Evolutionary conservation across 495 filamentous ascomycete genomes (phyloP).

Genomic region (Aspergillus ostianus): DNA sequence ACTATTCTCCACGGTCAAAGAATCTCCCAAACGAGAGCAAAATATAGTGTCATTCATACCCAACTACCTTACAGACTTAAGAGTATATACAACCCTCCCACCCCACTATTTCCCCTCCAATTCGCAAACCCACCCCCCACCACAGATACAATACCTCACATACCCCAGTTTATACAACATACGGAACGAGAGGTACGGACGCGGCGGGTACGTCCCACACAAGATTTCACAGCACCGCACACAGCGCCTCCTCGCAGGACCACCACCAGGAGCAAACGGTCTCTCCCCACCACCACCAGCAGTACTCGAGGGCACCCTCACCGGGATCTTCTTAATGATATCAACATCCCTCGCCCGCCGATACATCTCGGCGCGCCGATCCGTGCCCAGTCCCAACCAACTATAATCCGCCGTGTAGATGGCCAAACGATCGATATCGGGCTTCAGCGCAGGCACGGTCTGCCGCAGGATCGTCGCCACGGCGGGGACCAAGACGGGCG

Average conservation of each 20-base stretch:
- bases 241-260: constrained; percentile 27
- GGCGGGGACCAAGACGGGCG: constrained; percentile 40
- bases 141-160: constrained; percentile 44
- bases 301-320: constrained; percentile 18
- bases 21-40: background rate
- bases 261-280: background rate
- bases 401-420: constrained; percentile 49
- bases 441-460: constrained; percentile 36
- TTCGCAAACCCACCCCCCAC: constrained; percentile 44
- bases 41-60: background rate
- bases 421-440: constrained; percentile 47
- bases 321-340: constrained; percentile 43
- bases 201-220: constrained; percentile 33
- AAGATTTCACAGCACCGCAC: constrained; percentile 46
- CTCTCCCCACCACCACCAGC: background rate
- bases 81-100: background rate
- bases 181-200: constrained; percentile 37
- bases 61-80: background rate
- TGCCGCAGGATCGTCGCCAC: constrained; percentile 44
- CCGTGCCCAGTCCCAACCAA: constrained; percentile 48
- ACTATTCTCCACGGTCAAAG: background rate
- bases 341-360: constrained; percentile 40
- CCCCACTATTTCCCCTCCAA: constrained; percentile 10
- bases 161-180: constrained; percentile 42
- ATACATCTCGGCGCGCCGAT: constrained; percentile 38